phyloP scores from a whole-genome alignment of 805 yeast genomes.

The Ogataea salicorniae region DNA sequence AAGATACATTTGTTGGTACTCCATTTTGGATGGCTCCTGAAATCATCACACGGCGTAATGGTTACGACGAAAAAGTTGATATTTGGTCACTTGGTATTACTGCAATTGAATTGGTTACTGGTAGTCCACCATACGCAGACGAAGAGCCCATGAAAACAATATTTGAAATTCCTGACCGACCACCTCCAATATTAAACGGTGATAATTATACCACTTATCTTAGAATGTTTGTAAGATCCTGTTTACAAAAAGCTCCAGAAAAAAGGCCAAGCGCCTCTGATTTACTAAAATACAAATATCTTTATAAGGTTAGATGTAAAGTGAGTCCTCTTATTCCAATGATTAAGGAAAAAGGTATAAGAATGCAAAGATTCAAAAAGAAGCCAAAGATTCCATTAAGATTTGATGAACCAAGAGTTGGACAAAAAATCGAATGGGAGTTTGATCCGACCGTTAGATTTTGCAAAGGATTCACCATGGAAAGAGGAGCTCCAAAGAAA shows the following conservation, averaged over 20 bases:
- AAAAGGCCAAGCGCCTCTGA: constrained; percentile 57
- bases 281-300: constrained; percentile 51
- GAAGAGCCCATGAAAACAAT: constrained; percentile 75
- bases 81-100: constrained; percentile 97
- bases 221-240: constrained; percentile 54
- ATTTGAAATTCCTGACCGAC: constrained; percentile 58
- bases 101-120: constrained; percentile 76
- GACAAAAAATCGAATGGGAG: constrained; percentile 26
- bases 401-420: constrained; percentile 15
- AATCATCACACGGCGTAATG: constrained; percentile 51
- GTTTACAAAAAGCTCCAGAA: constrained; percentile 63
- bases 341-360: constrained; percentile 33
- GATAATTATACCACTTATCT: constrained; percentile 36
- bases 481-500: background rate
- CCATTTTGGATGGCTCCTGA: constrained; percentile 99
- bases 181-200: constrained; percentile 56
- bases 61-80: constrained; percentile 83
- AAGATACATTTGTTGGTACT: constrained; percentile 86
- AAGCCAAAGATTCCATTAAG: constrained; percentile 37
- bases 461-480: background rate
- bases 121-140: constrained; percentile 73
- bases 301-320: constrained; percentile 33
- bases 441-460: constrained; percentile 12
- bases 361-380: constrained; percentile 29
- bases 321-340: constrained; percentile 20